A percentile compares a stretch with the other conserved stretches of the same genome.
These are phyloP conservation scores for Arthrobotrys sinensis DNA, from an alignment of 2,329 filamentous ascomycete species.

Conservation along the genomic window DNA sequence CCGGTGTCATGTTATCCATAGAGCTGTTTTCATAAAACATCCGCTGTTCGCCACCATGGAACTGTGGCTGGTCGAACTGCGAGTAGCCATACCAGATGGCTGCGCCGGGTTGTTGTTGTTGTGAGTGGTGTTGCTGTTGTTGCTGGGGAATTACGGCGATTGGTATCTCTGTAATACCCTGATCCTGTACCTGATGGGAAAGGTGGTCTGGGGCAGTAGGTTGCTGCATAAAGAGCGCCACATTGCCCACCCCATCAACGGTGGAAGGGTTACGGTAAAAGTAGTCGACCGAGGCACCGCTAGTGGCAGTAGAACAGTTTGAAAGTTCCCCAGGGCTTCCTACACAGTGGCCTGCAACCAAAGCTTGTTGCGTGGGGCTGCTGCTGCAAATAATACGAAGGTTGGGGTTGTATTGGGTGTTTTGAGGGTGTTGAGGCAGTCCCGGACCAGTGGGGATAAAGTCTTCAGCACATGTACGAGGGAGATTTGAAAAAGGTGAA, in stretches of 20 bases:
- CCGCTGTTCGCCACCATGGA: conserved; percentile 51
- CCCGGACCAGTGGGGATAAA: conserved; percentile 69
- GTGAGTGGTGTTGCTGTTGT: neutral
- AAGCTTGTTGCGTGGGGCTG: conserved; percentile 69
- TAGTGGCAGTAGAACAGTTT: conserved; percentile 72
- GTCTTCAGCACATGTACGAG: conserved; percentile 46
- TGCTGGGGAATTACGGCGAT: conserved; percentile 48
- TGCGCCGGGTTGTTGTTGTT: conserved; percentile 37
- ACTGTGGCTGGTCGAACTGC: conserved; percentile 53
- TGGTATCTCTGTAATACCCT: conserved; percentile 40
- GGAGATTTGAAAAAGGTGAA: conserved; percentile 43
- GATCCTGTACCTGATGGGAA: conserved; percentile 49
- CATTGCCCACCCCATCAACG: conserved; percentile 42
- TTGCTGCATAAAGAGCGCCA: conserved; percentile 56
- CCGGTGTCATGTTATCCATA: conserved; percentile 40
- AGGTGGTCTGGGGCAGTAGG: conserved; percentile 26
- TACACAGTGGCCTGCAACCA: conserved; percentile 70
- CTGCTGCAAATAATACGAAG: conserved; percentile 71
- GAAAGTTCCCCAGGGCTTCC: conserved; percentile 76
- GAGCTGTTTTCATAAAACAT: conserved; percentile 52
- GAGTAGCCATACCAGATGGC: conserved; percentile 59
- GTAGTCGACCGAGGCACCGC: conserved; percentile 72
- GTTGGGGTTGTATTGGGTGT: conserved; percentile 70
- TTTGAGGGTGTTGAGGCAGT: conserved; percentile 63
- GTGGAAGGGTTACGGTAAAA: conserved; percentile 71